Conservation (phyloP, 2,329 filamentous ascomycete genomes). For the Botrytis galanthina region DNA sequence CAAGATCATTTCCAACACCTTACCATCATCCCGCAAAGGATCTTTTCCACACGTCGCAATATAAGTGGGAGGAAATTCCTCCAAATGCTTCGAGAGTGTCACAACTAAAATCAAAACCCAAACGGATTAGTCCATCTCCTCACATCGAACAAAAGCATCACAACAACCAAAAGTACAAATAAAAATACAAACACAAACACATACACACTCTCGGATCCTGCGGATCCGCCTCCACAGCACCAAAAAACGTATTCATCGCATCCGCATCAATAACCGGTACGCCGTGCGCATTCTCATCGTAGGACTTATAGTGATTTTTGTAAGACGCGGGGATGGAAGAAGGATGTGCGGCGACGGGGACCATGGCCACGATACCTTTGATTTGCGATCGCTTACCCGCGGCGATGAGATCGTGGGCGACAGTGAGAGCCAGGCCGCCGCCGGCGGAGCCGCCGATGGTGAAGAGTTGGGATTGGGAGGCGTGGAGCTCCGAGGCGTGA, state of each 20-base stretch:
- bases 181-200: conserved; percentile 5
- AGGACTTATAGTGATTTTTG: conserved; percentile 26
- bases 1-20: conserved; percentile 35
- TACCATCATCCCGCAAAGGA: conserved; percentile 21
- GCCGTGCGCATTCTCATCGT: conserved; percentile 25
- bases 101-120: background rate
- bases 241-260: conserved; percentile 30
- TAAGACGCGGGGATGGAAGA: conserved; percentile 27
- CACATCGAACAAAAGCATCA: background rate
- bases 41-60: conserved; percentile 12
- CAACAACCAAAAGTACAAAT: conserved; percentile 2
- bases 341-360: conserved; percentile 30
- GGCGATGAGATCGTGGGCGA: conserved; percentile 31
- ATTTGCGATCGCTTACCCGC: conserved; percentile 21
- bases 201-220: conserved; percentile 21
- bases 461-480: conserved; percentile 24
- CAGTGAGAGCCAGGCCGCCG: conserved; percentile 28
- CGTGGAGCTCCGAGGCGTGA: conserved; percentile 23
- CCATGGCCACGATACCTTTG: conserved; percentile 30
- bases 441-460: conserved; percentile 32
- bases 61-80: conserved; percentile 5
- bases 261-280: conserved; percentile 29
- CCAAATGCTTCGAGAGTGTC: conserved; percentile 2
- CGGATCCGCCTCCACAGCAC: conserved; percentile 18
- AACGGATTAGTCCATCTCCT: background rate